Conservation (phyloP, 177 flowering plant genomes). For the Vitis hybrid region DNA sequence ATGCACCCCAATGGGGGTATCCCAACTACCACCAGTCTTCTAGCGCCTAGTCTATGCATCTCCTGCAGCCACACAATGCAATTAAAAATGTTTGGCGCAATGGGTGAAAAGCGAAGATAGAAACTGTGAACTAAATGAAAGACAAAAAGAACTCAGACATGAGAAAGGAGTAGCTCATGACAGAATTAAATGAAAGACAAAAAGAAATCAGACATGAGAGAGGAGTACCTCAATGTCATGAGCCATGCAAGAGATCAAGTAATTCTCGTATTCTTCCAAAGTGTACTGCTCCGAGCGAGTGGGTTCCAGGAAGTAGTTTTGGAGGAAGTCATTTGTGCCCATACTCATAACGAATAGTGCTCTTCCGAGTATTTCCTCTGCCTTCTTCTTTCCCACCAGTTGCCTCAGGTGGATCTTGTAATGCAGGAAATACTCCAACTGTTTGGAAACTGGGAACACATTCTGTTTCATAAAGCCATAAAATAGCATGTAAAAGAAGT, state of each 20-base stretch:
- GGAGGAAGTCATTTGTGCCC: conserved; percentile 78
- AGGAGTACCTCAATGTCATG: conserved; percentile 42
- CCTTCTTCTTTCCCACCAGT: conserved; percentile 40
- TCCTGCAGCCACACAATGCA: conserved; percentile 26
- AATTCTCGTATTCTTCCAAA: conserved; percentile 42
- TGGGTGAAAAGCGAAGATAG: no score
- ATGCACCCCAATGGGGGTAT: conserved; percentile 79
- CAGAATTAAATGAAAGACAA: not conserved
- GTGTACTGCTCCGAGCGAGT: conserved; percentile 47
- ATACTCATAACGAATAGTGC: conserved; percentile 54
- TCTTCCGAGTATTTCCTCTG: conserved; percentile 33
- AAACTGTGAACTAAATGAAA: no score
- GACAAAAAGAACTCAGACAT: not conserved
- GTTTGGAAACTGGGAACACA: conserved; percentile 50
- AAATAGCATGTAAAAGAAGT: no score
- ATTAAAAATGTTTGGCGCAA: no score
- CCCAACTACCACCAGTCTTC: conserved; percentile 52
- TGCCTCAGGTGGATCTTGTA: conserved; percentile 46
- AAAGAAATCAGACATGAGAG: not conserved
- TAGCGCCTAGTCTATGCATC: conserved; percentile 53
- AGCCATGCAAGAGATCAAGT: conserved; percentile 37
- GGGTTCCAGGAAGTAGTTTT: conserved; percentile 57
- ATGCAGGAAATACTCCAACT: conserved; percentile 55
- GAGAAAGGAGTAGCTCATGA: conserved; percentile 30
- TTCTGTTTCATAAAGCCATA: conserved; percentile 30